Evolutionary conservation across 2,329 filamentous ascomycete genomes (phyloP).

Genomic region (Aspergillus candidus): DNA sequence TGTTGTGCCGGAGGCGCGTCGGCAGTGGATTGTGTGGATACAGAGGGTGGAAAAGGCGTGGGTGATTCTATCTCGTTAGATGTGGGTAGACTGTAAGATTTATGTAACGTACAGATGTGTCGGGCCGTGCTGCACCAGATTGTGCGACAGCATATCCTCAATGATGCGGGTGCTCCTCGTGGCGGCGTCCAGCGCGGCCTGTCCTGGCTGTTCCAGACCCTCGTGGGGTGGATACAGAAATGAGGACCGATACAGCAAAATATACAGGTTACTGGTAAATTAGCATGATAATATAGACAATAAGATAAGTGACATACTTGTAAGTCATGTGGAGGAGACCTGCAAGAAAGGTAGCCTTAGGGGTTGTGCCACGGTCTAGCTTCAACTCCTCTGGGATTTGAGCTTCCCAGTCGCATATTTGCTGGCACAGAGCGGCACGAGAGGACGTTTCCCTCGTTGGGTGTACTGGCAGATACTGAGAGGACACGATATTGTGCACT

Average conservation of each 20-base stretch:
- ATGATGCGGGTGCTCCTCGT: constrained; percentile 43
- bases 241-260: constrained; percentile 41
- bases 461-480: constrained; percentile 28
- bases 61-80: constrained; percentile 32
- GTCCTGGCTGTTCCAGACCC: constrained; percentile 28
- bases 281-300: neutral
- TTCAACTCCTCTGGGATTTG: constrained; percentile 31
- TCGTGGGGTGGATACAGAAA: constrained; percentile 33
- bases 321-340: constrained; percentile 42
- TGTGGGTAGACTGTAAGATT: neutral
- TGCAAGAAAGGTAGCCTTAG: constrained; percentile 33
- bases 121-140: constrained; percentile 40
- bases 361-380: constrained; percentile 24
- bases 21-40: constrained; percentile 44
- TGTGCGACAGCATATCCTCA: constrained; percentile 43
- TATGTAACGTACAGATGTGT: constrained; percentile 35
- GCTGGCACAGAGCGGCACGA: constrained; percentile 22
- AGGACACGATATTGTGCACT: constrained; percentile 27
- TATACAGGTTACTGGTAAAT: constrained; percentile 37
- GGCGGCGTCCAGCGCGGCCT: constrained; percentile 42
- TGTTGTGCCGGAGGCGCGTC: constrained; percentile 31
- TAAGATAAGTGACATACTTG: constrained; percentile 28
- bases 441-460: constrained; percentile 17
- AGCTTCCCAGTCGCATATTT: constrained; percentile 38
- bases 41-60: constrained; percentile 46